Base-by-base conservation (phyloP, 805 yeast genomes). In the Ogataea henricii region DNA sequence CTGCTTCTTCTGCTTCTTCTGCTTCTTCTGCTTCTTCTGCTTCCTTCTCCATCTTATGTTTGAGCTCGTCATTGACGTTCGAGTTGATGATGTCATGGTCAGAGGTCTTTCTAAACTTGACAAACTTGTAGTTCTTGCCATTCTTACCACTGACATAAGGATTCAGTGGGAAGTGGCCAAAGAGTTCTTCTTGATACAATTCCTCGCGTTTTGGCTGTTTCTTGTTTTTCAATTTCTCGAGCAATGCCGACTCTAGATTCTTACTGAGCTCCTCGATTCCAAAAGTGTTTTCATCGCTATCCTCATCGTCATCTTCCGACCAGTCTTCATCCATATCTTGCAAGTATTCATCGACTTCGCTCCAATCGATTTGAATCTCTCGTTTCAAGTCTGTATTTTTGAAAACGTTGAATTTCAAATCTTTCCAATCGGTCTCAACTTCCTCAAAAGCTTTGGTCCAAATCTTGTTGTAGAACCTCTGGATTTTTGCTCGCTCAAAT, bases 391-490 rank as follows among this genome's bases (percentile, higher is more conserved):
- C 96, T 14, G 91, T 83, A 60, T 89, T 89, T 60, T 87, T 86
- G 70, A 89, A 76, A 51, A 87, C 82, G 51, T 82, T 76, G 50
- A 76, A 78, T 60, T 85, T 81, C 65, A 89, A 90, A 38, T 71
- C 69, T 44, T 70, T 65, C 97, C 97, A 90, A 46, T 79, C 82
- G 27, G 74, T 76, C 57, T 79, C 79, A 41, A 87, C 90, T 64
- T 87, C 92, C 53, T 83, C 88, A 63, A 86, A 90, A 3, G 94
- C 95, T 49, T 79, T 74, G 55, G 77, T 79, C 95, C 96, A 90
- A 22, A 85, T 82, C 59, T 77, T 81, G 55, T 83, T 82, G 64
- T 84, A 86, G 38, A 84, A 80, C 57, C 77, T 83, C 63, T 79
- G 81, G 51, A 82, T 76, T 66, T 81, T 82, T 33, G 80, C 80